Conservation (phyloP, 1,284 basidiomycete genomes). For the Stygiomarasmius scandens region DNA sequence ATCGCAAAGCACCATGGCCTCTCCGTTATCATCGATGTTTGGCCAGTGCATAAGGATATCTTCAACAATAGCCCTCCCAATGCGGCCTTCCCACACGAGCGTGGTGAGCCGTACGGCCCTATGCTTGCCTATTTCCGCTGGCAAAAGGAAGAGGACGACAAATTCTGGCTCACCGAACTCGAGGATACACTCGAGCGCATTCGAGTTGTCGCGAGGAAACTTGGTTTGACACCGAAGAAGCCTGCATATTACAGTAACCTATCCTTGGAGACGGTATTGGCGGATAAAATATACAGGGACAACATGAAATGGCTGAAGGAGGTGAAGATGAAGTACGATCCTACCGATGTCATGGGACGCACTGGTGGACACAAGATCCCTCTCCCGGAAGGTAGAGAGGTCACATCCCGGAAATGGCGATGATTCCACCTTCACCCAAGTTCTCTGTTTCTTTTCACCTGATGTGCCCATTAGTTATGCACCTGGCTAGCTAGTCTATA, state of each 20-base stretch:
- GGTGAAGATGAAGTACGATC: conserved; percentile 3
- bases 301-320: conserved; percentile 6
- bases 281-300: conserved; percentile 1
- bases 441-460: no score
- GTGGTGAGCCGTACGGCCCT: conserved; percentile 23
- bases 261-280: conserved; percentile 1
- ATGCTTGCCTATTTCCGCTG: conserved; percentile 27
- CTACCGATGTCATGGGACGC: conserved; percentile 7
- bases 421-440: no score
- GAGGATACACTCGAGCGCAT: conserved; percentile 17
- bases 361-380: conserved; percentile 9
- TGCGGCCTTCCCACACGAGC: conserved; percentile 28
- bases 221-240: conserved; percentile 1
- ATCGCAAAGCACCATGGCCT: conserved; percentile 18
- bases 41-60: conserved; percentile 27
- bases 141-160: conserved; percentile 25
- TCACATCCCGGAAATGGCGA: no score
- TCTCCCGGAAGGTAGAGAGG: no score
- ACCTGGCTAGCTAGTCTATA: no score
- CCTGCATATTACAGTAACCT: conserved; percentile 6
- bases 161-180: conserved; percentile 26
- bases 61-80: conserved; percentile 25
- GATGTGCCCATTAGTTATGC: no score
- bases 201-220: conserved; percentile 2
- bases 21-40: conserved; percentile 21